Conservation (phyloP, 2,329 filamentous ascomycete species). For the Reticulascus tulasneorum region DNA sequence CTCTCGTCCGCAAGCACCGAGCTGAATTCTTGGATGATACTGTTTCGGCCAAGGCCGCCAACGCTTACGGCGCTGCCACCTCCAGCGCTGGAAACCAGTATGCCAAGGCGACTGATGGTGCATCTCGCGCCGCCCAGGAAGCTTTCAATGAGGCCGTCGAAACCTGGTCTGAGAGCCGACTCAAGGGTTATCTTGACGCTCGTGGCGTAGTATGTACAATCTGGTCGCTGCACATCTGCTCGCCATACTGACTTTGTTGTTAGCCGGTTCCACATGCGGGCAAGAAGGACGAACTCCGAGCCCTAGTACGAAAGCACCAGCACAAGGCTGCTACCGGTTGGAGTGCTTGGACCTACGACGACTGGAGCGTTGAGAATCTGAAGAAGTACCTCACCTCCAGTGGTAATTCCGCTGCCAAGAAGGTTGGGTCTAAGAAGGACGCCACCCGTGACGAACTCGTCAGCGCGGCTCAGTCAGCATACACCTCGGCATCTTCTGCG, state of each 20-base stretch:
- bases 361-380: conserved; percentile 68
- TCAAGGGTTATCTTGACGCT: conserved; percentile 75
- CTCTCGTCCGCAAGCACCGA: conserved; percentile 84
- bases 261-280: conserved; percentile 69
- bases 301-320: conserved; percentile 67
- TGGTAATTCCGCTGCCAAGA: conserved; percentile 52
- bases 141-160: conserved; percentile 60
- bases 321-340: conserved; percentile 67
- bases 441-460: conserved; percentile 71
- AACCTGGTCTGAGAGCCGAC: conserved; percentile 69
- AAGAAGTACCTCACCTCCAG: conserved; percentile 51
- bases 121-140: conserved; percentile 57
- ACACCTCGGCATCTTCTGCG: conserved; percentile 54
- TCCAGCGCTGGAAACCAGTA: conserved; percentile 73
- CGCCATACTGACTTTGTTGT: conserved; percentile 7
- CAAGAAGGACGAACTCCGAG: conserved; percentile 69
- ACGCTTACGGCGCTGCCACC: conserved; percentile 67
- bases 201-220: too few relatives aligned
- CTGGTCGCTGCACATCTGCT: background rate
- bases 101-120: conserved; percentile 70
- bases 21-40: conserved; percentile 67
- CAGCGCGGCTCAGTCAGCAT: conserved; percentile 58
- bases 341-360: conserved; percentile 76
- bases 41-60: conserved; percentile 51
- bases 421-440: conserved; percentile 58